Base-by-base conservation (phyloP, 257 asterid genomes). In the Perilla frutescens region DNA sequence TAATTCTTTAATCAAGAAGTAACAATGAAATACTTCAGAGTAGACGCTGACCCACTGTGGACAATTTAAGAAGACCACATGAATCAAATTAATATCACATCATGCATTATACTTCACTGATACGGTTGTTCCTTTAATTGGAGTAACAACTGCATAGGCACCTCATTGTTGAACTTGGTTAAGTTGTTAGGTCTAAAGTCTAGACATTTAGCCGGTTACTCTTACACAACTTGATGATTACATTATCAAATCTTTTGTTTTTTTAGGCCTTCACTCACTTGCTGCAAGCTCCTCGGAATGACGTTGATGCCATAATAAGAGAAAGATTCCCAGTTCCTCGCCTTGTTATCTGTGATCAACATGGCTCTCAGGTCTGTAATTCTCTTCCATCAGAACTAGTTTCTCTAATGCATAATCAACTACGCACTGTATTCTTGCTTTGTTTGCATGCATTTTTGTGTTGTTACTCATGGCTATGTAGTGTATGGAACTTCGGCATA, bases 271-370 rank as follows among this genome's bases (percentile, higher is more conserved):
- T 95, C 60, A 91, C 96, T 62, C 87, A 84, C 71, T 83, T 95
- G 84, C 87, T 95, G 75, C 87, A 80, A 85, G 87, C 90, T 82
- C 99, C 99, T 31, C 87, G 79, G 49, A 96, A 86, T 48, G 99
- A 95, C 62, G 85, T 96, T 9, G 91, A 90, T 73, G 73, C 85
- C 55, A 87, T 92, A 53, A 70, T 84, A 49, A 85, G 47, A 63
- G 99, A 95, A 60, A 87, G 98, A 79, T 95, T 95, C 82, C 99
- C 99, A 39, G 98, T 88, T 59, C 97, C 99, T 78, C 99, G 99
- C 68, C 68, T 89, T 53, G 99, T 95, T 74, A 81, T 90, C 44
- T 95, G 99, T 76, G 99, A 95, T 82, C 99, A 95, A 70, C 92
- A 95, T 55, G 97, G 98, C 41, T 92, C 98, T 76, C 99, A 95